Evolutionary conservation across 176 grass and related monocot genomes (phyloP).

Genomic region (Cocos nucifera): DNA sequence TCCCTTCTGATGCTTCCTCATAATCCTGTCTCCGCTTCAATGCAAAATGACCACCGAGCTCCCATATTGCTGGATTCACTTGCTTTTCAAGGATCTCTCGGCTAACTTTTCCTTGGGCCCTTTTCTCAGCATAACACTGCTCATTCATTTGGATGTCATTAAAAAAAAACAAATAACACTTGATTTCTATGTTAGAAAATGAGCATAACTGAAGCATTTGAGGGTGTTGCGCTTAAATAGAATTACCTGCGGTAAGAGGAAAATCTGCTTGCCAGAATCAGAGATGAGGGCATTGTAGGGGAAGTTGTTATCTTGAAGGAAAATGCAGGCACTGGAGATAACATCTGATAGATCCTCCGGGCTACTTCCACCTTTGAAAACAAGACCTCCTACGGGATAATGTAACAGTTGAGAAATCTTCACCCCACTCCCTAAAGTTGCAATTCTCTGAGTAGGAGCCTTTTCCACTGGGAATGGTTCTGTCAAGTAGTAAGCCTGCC

Average conservation of each 20-base stretch:
- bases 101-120: conserved; percentile 1
- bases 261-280: conserved; percentile 57
- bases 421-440: conserved; percentile 23
- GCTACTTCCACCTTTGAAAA: conserved; percentile 37
- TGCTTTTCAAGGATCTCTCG: conserved; percentile 13
- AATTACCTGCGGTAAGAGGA: conserved; percentile 73
- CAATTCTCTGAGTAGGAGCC: conserved; percentile 21
- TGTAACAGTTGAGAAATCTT: conserved; percentile 29
- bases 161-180: neutral
- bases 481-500: conserved; percentile 54
- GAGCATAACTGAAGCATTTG: neutral
- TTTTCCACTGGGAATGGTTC: conserved; percentile 70
- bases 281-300: conserved; percentile 91
- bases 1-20: conserved; percentile 11
- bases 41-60: conserved; percentile 16
- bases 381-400: conserved; percentile 72
- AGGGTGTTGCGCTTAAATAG: neutral
- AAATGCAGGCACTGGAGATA: conserved; percentile 44
- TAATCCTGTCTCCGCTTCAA: conserved; percentile 13
- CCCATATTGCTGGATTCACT: conserved; percentile 23
- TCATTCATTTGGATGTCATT: neutral
- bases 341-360: conserved; percentile 51
- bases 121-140: conserved; percentile 20
- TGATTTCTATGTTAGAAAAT: neutral
- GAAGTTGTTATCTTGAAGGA: conserved; percentile 62